Evolutionary conservation across 441 rosid genomes (phyloP).

Genomic region (Adansonia madagascariensis): DNA sequence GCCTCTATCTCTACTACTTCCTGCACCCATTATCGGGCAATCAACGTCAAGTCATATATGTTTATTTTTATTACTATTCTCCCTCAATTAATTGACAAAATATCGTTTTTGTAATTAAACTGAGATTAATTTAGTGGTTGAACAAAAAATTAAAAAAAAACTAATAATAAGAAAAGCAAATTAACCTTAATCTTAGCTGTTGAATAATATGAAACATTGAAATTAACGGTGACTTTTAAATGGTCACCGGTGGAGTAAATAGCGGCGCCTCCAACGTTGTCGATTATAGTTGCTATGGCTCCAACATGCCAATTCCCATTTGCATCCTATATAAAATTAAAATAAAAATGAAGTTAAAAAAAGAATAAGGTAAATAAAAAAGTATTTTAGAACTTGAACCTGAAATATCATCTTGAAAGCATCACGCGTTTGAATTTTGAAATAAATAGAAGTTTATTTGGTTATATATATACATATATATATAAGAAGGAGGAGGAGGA

Average conservation of each 20-base stretch:
- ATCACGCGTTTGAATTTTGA: background rate
- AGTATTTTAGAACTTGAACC: background rate
- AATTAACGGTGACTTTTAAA: constrained; percentile 49
- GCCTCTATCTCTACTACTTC: constrained; percentile 68
- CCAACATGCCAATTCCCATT: constrained; percentile 66
- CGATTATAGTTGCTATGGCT: constrained; percentile 57
- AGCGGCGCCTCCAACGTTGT: constrained; percentile 50
- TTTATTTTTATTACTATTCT: background rate
- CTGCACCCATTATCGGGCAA: constrained; percentile 32
- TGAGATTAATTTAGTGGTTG: background rate
- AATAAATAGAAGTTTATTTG: background rate
- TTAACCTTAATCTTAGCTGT: constrained; percentile 54
- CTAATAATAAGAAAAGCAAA: background rate
- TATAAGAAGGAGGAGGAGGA: background rate
- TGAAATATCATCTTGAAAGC: too few species aligned
- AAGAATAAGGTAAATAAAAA: too few species aligned
- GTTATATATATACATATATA: background rate
- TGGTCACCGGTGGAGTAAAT: constrained; percentile 40
- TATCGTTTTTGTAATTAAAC: background rate
- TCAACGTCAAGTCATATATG: too few species aligned
- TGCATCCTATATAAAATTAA: constrained; percentile 39
- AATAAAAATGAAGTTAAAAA: background rate
- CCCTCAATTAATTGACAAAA: background rate
- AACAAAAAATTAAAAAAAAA: background rate
- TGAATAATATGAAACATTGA: constrained; percentile 52